Evolutionary conservation across 1,284 basidiomycete genomes (phyloP).

Genomic region (Singerocomus rubriflavus): DNA sequence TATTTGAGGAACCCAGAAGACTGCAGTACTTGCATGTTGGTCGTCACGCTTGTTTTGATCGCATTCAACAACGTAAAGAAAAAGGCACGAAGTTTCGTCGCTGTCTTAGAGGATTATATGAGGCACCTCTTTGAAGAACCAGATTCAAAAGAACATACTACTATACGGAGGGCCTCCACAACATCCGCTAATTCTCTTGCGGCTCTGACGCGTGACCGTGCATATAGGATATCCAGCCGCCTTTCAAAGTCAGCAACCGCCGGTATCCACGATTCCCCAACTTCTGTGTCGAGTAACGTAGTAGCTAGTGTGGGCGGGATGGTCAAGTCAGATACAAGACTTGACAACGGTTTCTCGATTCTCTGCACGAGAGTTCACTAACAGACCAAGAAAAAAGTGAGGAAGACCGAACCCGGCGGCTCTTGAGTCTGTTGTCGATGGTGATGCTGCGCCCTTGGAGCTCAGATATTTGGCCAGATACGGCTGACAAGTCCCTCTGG

Average conservation of each 20-base stretch:
- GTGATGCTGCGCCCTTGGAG: constrained; percentile 87
- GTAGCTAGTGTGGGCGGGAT: constrained; percentile 80
- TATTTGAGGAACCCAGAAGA: constrained; percentile 86
- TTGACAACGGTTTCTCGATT: constrained; percentile 85
- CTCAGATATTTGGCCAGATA: constrained; percentile 94
- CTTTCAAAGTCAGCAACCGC: constrained; percentile 79
- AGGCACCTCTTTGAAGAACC: neutral
- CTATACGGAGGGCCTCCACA: constrained; percentile 81
- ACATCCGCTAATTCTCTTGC: constrained; percentile 81
- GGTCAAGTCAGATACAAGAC: constrained; percentile 75
- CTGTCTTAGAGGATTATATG: constrained; percentile 52
- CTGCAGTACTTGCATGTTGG: constrained; percentile 93
- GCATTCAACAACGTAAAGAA: constrained; percentile 83
- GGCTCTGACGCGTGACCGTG: constrained; percentile 78
- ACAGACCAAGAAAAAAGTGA: neutral
- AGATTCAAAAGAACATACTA: constrained; percentile 47
- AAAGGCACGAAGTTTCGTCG: constrained; percentile 85
- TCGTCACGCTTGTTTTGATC: constrained; percentile 80
- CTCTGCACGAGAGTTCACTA: constrained; percentile 46
- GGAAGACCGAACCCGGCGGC: constrained; percentile 61
- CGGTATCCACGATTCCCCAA: constrained; percentile 81
- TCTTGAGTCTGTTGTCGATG: constrained; percentile 84
- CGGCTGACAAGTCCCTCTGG: constrained; percentile 88
- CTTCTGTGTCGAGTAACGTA: constrained; percentile 80
- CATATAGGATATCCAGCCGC: constrained; percentile 65